phyloP scores from a whole-genome alignment of 805 yeast species.

The Saccharomycopsis sp. region DNA sequence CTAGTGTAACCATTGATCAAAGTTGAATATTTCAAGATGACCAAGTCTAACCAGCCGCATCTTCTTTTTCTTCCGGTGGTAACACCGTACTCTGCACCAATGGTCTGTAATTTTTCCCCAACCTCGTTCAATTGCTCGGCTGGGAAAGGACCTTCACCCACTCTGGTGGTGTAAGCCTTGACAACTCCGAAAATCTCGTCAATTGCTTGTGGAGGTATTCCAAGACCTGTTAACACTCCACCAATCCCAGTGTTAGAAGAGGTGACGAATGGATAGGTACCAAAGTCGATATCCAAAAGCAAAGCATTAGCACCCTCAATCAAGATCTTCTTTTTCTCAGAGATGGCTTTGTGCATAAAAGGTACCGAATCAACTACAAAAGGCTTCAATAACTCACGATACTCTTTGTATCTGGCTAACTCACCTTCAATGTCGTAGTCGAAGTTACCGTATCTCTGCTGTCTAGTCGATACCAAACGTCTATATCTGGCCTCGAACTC shows the following conservation, averaged over 20 bases:
- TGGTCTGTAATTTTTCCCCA: constrained; percentile 81
- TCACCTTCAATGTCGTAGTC: constrained; percentile 82
- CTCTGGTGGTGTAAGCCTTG: constrained; percentile 97
- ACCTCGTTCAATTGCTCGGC: constrained; percentile 86
- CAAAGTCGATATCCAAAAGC: constrained; percentile 95
- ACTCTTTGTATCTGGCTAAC: constrained; percentile 65
- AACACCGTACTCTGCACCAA: constrained; percentile 96
- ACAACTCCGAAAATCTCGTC: constrained; percentile 89
- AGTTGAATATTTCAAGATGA: constrained; percentile 86
- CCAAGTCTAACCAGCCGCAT: constrained; percentile 98
- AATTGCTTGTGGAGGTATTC: constrained; percentile 85
- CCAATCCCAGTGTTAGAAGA: constrained; percentile 95
- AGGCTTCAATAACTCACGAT: constrained; percentile 72
- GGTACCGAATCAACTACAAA: constrained; percentile 90
- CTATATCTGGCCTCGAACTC: constrained; percentile 76
- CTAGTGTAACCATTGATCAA: constrained; percentile 92
- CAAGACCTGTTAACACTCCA: constrained; percentile 95
- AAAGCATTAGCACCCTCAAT: constrained; percentile 98
- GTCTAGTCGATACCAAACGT: constrained; percentile 74
- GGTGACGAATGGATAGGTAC: constrained; percentile 96
- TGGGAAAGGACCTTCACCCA: constrained; percentile 99
- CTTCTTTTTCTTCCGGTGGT: constrained; percentile 99
- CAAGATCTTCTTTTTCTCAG: constrained; percentile 73
- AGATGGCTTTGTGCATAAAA: constrained; percentile 73
- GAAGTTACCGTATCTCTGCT: constrained; percentile 87